These are phyloP conservation scores for Mycena indigotica DNA, from an alignment of 768 basidiomycete species.

Conservation along the genomic window DNA sequence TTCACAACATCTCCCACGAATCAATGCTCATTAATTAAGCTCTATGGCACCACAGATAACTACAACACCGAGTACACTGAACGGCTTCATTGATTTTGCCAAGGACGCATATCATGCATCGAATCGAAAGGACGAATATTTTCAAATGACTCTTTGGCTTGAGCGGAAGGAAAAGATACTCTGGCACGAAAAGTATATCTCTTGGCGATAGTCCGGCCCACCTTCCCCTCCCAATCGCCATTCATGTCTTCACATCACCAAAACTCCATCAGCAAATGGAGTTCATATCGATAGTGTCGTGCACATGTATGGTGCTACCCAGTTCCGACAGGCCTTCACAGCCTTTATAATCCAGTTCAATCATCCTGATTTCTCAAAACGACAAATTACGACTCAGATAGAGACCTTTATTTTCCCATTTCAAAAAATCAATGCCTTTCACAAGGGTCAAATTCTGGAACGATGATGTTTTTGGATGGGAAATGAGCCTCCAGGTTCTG, in stretches of 20 bases:
- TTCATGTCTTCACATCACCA: slow-evolving; percentile 12
- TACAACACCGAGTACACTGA: slow-evolving; percentile 32
- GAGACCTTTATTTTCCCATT: slow-evolving; percentile 6
- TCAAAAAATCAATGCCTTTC: slow-evolving; percentile 7
- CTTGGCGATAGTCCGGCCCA: background rate
- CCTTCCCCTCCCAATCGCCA: background rate
- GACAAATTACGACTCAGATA: background rate
- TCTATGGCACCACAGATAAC: slow-evolving; percentile 28
- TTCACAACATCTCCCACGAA: slow-evolving; percentile 29
- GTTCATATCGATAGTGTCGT: background rate
- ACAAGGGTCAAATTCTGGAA: slow-evolving; percentile 19
- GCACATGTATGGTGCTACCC: slow-evolving; percentile 4
- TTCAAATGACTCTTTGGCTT: slow-evolving; percentile 36
- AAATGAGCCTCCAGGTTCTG: background rate
- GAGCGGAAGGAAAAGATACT: slow-evolving; percentile 30
- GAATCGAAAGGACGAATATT: slow-evolving; percentile 32
- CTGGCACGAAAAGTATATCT: slow-evolving; percentile 8
- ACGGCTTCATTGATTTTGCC: slow-evolving; percentile 16
- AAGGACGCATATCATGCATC: slow-evolving; percentile 26
- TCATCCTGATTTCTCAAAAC: background rate
- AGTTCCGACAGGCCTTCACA: slow-evolving; percentile 13
- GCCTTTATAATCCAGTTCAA: slow-evolving; percentile 4
- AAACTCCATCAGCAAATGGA: slow-evolving; percentile 9
- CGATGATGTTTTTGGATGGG: slow-evolving; percentile 9
- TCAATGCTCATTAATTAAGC: slow-evolving; percentile 17